Evolutionary conservation across 2,329 filamentous ascomycete species (phyloP), one percentile per base, ranked within the genome.

Genomic region (Zarea fungicola): DNA sequence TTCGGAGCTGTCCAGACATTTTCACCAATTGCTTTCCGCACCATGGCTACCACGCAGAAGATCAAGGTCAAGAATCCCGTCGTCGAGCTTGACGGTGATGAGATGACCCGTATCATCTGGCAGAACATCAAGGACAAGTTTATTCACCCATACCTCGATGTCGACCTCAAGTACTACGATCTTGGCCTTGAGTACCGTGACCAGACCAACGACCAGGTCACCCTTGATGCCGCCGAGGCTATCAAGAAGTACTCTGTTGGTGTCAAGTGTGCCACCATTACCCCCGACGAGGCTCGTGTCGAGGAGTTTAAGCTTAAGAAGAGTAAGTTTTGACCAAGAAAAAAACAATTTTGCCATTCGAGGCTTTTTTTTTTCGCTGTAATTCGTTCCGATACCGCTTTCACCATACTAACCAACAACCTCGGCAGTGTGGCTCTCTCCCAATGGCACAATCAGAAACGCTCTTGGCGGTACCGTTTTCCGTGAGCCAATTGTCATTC

Each of bases 61-160:
- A 97, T 97, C 81, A 93, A 95, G 82, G 93, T 99, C 77, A 91
- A 95, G 84, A 97, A 96, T 74, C 93, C 93, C 58, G 85, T 99
- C 68, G 93, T 99, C 70, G 93, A 97, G 77, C 82, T 97, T 63
- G 92, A 97, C 69, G 92, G 92, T 64, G 83, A 86, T 62, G 83
- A 90, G 84, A 97, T 97, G 93, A 99, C 93, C 62, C 81, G 93
- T 63, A 91, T 99, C 69, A 99, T 99, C 77, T 99, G 93, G 93
- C 78, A 96, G 77, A 84, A 88, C 71, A 99, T 99, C 81, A 96
- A 96, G 81, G 88, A 97, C 75, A 96, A 95, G 80, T 92, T 96
- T 77, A 96, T 96, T 73, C 79, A 85, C 74, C 91, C 91, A 49
- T 96, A 93, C 75, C 85, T 99, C 59, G 91, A 96, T 70, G 83